Conservation (phyloP, 306 rosid genomes). For the Gillenia trifoliata region DNA sequence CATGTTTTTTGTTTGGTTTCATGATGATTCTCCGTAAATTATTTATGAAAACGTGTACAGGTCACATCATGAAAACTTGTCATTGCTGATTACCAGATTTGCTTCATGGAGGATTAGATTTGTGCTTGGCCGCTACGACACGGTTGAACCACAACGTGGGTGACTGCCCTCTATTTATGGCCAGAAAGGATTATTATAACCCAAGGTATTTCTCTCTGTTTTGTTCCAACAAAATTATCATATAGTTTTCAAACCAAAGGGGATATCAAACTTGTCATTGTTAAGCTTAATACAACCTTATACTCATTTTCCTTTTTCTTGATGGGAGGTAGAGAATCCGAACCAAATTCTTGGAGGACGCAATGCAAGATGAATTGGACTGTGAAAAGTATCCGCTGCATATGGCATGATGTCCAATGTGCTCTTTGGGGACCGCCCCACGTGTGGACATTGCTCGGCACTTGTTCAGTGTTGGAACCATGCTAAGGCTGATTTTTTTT, state of each 20-base stretch:
- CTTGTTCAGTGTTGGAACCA: conserved; percentile 53
- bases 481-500: conserved; percentile 38
- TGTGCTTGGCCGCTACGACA: conserved; percentile 52
- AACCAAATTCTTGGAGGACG: conserved; percentile 54
- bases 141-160: conserved; percentile 40
- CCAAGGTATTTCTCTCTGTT: conserved; percentile 33
- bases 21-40: not conserved
- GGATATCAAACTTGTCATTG: not conserved
- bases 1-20: not conserved
- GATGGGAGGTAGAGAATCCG: conserved; percentile 39
- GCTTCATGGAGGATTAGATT: conserved; percentile 50
- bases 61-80: conserved; percentile 55
- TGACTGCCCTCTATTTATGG: conserved; percentile 39
- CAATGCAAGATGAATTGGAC: conserved; percentile 40
- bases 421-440: conserved; percentile 50
- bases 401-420: conserved; percentile 55
- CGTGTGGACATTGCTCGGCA: conserved; percentile 49
- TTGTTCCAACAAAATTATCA: not conserved
- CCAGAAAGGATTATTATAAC: conserved; percentile 51
- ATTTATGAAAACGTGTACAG: conserved; percentile 19
- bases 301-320: not conserved
- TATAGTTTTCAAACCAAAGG: not conserved
- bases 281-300: not conserved
- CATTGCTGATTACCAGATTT: conserved; percentile 38
- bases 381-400: conserved; percentile 51